Percentiles rank a stretch among this genome's conserved stretches.
These are phyloP conservation scores for Wallacemonas sp. DNA, from an alignment of 208 protist species.

Conservation along the genomic window DNA sequence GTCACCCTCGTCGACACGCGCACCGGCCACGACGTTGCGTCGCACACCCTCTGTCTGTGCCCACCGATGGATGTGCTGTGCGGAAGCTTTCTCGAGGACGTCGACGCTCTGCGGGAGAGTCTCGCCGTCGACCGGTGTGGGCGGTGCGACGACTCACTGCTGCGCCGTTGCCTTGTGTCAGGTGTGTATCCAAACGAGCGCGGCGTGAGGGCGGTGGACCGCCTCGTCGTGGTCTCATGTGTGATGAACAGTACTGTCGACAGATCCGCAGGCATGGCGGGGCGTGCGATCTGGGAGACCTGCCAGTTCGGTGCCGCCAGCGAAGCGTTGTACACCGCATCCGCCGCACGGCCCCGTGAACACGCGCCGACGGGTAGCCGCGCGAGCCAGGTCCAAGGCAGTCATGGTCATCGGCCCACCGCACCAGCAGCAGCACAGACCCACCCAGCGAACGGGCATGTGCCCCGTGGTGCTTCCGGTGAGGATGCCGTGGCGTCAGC, in stretches of 20 bases:
- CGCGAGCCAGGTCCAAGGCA: too few species aligned
- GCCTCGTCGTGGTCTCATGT: neutral
- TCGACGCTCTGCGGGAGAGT: neutral
- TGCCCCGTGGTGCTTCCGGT: too few species aligned
- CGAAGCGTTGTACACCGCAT: too few species aligned
- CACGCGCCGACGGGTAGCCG: too few species aligned
- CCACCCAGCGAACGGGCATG: too few species aligned
- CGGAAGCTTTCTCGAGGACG: neutral
- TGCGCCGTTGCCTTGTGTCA: neutral
- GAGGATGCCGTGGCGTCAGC: too few species aligned
- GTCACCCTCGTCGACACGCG: neutral
- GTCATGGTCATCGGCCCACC: too few species aligned
- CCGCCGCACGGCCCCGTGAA: too few species aligned
- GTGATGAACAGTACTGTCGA: neutral
- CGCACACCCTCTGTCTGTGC: slow-evolving; percentile 1
- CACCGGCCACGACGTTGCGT: neutral
- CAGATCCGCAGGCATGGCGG: neutral
- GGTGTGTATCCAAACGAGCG: neutral
- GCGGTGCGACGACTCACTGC: neutral
- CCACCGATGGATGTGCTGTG: neutral
- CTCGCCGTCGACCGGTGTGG: neutral
- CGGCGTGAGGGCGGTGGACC: neutral
- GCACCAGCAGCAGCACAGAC: too few species aligned
- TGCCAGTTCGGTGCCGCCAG: neutral
- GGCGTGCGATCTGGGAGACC: neutral